Conservation (phyloP, 768 basidiomycete species). For the Hortiboletus flavorubellus region DNA sequence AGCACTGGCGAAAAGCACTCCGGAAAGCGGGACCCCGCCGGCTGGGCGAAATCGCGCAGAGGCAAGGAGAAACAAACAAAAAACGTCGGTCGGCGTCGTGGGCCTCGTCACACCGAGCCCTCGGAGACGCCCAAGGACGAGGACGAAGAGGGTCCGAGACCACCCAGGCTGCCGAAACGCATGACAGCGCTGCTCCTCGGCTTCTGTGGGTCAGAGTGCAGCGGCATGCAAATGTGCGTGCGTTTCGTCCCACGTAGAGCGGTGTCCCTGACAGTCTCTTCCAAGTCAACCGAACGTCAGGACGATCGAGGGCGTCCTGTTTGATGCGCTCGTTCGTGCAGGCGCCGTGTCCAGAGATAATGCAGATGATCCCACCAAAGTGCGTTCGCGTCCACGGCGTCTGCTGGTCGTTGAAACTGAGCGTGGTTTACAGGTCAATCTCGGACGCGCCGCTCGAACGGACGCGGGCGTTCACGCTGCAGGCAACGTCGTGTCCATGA, state of each 20-base stretch:
- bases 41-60: constrained; percentile 33
- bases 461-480: constrained; percentile 98
- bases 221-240: constrained; percentile 95
- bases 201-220: constrained; percentile 89
- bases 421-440: constrained; percentile 55
- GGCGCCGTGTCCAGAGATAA: constrained; percentile 97
- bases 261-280: not conserved
- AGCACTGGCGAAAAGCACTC: constrained; percentile 4
- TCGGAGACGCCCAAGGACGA: constrained; percentile 22
- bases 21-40: constrained; percentile 25
- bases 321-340: constrained; percentile 81
- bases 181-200: constrained; percentile 83
- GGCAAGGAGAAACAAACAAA: constrained; percentile 37
- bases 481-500: constrained; percentile 89
- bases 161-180: constrained; percentile 72
- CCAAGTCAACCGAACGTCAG: constrained; percentile 61
- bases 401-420: not conserved
- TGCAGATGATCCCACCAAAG: constrained; percentile 86
- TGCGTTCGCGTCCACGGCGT: constrained; percentile 24
- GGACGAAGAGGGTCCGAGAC: constrained; percentile 33
- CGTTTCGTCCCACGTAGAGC: not conserved
- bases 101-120: constrained; percentile 38
- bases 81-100: constrained; percentile 39
- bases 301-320: constrained; percentile 90
- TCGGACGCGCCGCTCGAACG: constrained; percentile 89